These are phyloP conservation scores for Rhododendron griersonianum DNA, from an alignment of 148 eudicot species.

Conservation along the genomic window DNA sequence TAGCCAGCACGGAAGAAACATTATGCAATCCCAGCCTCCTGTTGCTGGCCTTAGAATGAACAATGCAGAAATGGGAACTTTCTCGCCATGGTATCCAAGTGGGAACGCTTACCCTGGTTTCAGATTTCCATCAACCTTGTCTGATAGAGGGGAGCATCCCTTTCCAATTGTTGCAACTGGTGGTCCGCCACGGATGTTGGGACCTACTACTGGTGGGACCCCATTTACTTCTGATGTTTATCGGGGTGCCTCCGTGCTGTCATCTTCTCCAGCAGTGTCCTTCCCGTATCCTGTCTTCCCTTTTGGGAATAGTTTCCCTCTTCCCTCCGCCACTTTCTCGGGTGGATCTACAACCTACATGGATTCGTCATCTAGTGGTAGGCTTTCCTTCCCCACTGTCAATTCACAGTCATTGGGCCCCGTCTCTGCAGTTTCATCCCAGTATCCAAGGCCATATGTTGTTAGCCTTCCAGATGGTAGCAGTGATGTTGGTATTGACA, in stretches of 20 bases:
- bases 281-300: conserved; percentile 62
- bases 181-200: conserved; percentile 56
- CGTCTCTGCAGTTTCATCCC: conserved; percentile 46
- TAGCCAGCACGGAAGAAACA: conserved; percentile 25
- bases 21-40: conserved; percentile 36
- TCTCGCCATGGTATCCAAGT: conserved; percentile 65
- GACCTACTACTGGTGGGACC: conserved; percentile 32
- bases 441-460: conserved; percentile 57
- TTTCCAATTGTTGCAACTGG: conserved; percentile 43
- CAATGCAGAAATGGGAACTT: conserved; percentile 35
- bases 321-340: conserved; percentile 50
- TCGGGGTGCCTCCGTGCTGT: conserved; percentile 61
- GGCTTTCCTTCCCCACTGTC: conserved; percentile 44
- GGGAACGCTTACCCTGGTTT: conserved; percentile 47
- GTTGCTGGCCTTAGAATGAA: conserved; percentile 47
- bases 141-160: conserved; percentile 52
- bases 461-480: conserved; percentile 55
- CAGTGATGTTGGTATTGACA: conserved; percentile 38
- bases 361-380: conserved; percentile 55
- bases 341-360: conserved; percentile 53
- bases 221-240: conserved; percentile 56
- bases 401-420: conserved; percentile 62
- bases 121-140: conserved; percentile 42
- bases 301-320: conserved; percentile 56
- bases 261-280: conserved; percentile 73